Evolutionary conservation across 2,329 filamentous ascomycete genomes (phyloP), one percentile per base, ranked within the genome.

Genomic region (Ploettnerulaceae sp.): DNA sequence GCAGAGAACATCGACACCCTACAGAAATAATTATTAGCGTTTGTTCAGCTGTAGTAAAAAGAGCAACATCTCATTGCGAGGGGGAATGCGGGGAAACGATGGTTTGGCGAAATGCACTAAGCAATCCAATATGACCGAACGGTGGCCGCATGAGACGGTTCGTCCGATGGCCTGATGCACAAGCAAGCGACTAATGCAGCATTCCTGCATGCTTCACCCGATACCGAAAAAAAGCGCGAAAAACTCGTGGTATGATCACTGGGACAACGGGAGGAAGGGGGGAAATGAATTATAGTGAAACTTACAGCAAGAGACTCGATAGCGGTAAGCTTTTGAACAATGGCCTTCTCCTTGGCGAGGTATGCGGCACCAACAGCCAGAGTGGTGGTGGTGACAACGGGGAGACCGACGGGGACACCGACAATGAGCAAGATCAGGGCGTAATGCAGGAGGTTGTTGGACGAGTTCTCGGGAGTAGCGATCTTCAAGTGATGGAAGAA

Each of bases 401-500:
- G 84, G 52, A 88, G 79, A 84, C 82, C 84, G 70, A 88, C 84
- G 49, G 84, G 84, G 20, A 88, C 84, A 76, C 84, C 84, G 58
- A 88, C 81, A 65, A 89, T 86, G 62, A 88, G 75, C 48, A 88
- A 72, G 60, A 85, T 82, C 49, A 85, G 69, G 29, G 79, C 79
- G 67, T 84, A 85, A 66, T 79, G 76, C 59, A 86, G 74, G 66
- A 87, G 64, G 66, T 80, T 82, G 71, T 75, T 69, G 61, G 80
- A 77, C 56, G 73, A 74, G 45, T 73, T 56, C 59, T 79, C 71
- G 7, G 76, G 73, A 17, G 72, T 75, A 18, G 77, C 77, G 58
- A 88, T 79, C 56, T 72, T 71, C 55, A 86, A 65, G 69, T 84
- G 71, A 65, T 79, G 83, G 77, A 81, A 87, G 77, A 89, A 89